These are phyloP conservation scores for Chenopodium suecicum DNA, from an alignment of 148 eudicot species.

Conservation along the genomic window DNA sequence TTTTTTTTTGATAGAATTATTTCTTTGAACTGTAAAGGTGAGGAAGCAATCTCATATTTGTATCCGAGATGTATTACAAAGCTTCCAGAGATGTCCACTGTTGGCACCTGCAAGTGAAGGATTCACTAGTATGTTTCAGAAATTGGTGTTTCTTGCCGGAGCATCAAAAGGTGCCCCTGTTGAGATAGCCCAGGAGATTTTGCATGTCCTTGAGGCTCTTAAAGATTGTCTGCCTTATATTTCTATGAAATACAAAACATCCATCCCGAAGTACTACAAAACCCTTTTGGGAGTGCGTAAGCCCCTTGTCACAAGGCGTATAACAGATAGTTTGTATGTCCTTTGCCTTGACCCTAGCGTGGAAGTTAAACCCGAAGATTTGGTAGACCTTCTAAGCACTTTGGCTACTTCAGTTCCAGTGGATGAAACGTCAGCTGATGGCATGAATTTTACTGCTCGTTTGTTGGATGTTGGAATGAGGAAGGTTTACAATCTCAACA, in stretches of 20 bases:
- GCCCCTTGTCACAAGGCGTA: constrained; percentile 73
- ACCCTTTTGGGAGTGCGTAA: constrained; percentile 62
- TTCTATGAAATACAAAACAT: constrained; percentile 52
- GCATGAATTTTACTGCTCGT: constrained; percentile 78
- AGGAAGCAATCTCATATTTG: constrained; percentile 65
- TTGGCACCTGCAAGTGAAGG: constrained; percentile 81
- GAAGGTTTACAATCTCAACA: constrained; percentile 56
- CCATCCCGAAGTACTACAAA: constrained; percentile 65
- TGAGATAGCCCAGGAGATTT: constrained; percentile 80
- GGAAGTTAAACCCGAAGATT: constrained; percentile 67
- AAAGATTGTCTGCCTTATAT: constrained; percentile 73
- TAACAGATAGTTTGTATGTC: constrained; percentile 63
- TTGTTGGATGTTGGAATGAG: constrained; percentile 77
- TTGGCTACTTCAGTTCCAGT: constrained; percentile 53
- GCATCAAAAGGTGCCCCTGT: constrained; percentile 53
- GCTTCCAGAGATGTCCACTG: constrained; percentile 55
- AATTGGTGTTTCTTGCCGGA: constrained; percentile 69
- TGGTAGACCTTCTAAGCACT: constrained; percentile 67
- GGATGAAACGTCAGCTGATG: constrained; percentile 76
- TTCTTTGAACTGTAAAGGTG: constrained; percentile 44
- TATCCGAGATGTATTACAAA: constrained; percentile 60
- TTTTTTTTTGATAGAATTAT: background rate
- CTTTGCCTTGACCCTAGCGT: constrained; percentile 55
- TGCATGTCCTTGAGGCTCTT: constrained; percentile 74
- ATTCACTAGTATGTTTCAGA: constrained; percentile 59